Base-by-base conservation (phyloP, 306 rosid genomes). In the Sindora glabra region DNA sequence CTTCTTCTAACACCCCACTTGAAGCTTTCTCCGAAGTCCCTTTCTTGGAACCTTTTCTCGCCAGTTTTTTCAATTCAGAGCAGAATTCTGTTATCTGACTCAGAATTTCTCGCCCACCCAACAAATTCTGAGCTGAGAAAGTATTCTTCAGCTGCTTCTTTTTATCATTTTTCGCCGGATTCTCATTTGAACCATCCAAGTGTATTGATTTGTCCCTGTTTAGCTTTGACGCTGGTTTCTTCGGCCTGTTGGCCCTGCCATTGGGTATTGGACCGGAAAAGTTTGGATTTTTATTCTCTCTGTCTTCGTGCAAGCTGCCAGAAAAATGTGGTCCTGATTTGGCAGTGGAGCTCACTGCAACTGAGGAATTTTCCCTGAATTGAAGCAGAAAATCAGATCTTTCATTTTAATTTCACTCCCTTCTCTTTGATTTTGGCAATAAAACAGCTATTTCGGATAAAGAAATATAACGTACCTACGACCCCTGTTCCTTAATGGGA, bases 261-360 rank as follows among this genome's bases (percentile, higher is more conserved):
- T 5, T 36, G 0, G 65, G 49, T 33, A 32, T 22, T 34, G 54
- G 45, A 16, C 48, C 64, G n/a, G 73, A 15, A 52, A 61, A 25
- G 67, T 84, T 84, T 29, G 84, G 87, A 64, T 75, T 60, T 54
- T 42, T 66, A 50, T 84, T 84, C 71, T 84, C 87, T 49, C 12
- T 56, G 17, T 75, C 75, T 49, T 66, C 72, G 32, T 18, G 9
- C 19, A 52, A 44, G 56, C n/a, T 63, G 11, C 24, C 16, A 13
- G 67, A 63, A 76, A 39, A 53, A 58, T 17, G 64, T 36, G 67
- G 75, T 36, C 38, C 48, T 25, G 56, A 7, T 45, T 74, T 77
- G 7, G 36, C 44, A 23, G 51, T 11, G 5, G 21, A 52, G 40
- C 63, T 24, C 37, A 29, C 52, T 41, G 63, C 56, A 12, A 59